phyloP scores from a whole-genome alignment of 2,329 filamentous ascomycete species.

The Nothopassalora personata region DNA sequence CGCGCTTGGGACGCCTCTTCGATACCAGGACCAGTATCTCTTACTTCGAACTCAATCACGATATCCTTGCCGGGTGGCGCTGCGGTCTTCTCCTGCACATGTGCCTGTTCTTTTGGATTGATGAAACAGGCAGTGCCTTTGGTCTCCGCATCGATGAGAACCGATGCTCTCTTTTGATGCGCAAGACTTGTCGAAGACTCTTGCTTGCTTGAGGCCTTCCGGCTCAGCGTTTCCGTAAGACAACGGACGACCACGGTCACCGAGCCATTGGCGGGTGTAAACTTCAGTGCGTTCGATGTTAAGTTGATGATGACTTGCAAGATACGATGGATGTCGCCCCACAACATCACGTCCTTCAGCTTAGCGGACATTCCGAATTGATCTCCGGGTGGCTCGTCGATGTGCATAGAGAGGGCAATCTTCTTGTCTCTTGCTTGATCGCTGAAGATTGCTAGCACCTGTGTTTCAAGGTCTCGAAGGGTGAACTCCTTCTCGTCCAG shows the following conservation, averaged over 20 bases:
- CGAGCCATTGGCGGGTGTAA: constrained; percentile 70
- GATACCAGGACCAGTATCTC: constrained; percentile 84
- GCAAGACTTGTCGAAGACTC: not conserved
- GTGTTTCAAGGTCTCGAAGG: constrained; percentile 72
- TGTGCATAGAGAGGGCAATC: constrained; percentile 69
- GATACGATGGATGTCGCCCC: constrained; percentile 85
- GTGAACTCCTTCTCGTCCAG: constrained; percentile 82
- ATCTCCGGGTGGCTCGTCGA: constrained; percentile 43
- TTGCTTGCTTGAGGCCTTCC: constrained; percentile 7
- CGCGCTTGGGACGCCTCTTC: constrained; percentile 68
- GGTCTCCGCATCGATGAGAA: not conserved
- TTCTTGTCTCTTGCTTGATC: constrained; percentile 77
- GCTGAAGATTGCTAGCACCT: constrained; percentile 80
- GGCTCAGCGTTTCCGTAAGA: constrained; percentile 48
- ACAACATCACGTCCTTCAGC: constrained; percentile 77
- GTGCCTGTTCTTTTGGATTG: constrained; percentile 11
- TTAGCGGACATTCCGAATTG: constrained; percentile 36
- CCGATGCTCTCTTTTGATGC: not conserved
- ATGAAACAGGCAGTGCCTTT: constrained; percentile 17
- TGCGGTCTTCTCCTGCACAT: constrained; percentile 7
- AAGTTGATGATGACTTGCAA: constrained; percentile 88
- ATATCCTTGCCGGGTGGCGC: constrained; percentile 58
- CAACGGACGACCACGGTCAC: constrained; percentile 75
- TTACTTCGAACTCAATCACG: constrained; percentile 79
- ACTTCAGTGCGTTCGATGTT: constrained; percentile 87